phyloP scores from a whole-genome alignment of 345 rosid species.

The Heritiera fomes region DNA sequence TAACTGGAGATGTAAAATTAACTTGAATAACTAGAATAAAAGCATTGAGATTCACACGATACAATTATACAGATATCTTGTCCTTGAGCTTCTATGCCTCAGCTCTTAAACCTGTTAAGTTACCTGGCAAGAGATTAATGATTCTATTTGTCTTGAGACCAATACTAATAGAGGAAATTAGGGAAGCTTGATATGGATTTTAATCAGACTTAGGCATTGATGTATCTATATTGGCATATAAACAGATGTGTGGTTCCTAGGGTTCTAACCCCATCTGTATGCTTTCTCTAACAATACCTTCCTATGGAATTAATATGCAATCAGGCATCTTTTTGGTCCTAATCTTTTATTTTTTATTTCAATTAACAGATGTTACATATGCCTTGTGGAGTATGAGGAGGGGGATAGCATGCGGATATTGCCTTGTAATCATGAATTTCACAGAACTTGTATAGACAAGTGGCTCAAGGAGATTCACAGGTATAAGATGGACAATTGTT shows the following conservation, averaged over 20 bases:
- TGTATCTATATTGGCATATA: neutral
- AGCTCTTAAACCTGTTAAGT: neutral
- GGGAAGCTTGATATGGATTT: neutral
- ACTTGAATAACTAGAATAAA: neutral
- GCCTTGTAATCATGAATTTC: constrained; percentile 94
- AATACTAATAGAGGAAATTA: neutral
- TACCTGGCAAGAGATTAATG: neutral
- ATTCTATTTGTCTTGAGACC: neutral
- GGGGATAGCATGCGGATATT: constrained; percentile 80
- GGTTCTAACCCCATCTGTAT: neutral
- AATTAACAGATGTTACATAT: constrained; percentile 79
- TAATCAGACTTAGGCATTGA: no score
- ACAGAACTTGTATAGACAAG: constrained; percentile 79
- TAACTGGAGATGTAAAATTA: neutral
- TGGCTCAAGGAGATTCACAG: constrained; percentile 99
- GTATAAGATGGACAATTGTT: constrained; percentile 35
- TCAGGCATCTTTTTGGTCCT: neutral
- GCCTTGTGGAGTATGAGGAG: constrained; percentile 96
- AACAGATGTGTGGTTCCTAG: no score
- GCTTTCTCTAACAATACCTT: neutral
- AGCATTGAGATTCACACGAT: neutral
- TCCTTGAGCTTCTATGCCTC: neutral
- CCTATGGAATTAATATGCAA: neutral
- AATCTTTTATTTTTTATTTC: neutral
- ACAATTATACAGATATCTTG: neutral